These are phyloP conservation scores for Porpolomopsis calyptriformis DNA, from an alignment of 768 basidiomycete species.

Conservation along the genomic window DNA sequence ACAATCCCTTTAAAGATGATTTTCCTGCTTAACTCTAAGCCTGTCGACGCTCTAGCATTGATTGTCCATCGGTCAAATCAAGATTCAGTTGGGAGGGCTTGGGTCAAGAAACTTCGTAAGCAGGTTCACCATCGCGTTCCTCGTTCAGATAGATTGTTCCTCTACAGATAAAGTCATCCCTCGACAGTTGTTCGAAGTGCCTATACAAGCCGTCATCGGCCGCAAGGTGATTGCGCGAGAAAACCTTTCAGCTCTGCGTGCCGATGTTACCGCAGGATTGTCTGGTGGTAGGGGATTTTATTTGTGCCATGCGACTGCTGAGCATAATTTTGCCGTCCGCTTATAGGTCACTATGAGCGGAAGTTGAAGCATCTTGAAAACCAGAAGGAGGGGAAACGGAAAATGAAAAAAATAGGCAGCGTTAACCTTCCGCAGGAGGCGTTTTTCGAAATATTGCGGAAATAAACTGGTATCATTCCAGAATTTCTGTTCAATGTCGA, in stretches of 20 bases:
- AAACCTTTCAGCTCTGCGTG: conserved; percentile 73
- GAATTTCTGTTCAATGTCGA: not conserved
- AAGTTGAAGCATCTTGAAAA: conserved; percentile 82
- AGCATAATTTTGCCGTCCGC: conserved; percentile 6
- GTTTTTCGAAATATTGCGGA: conserved; percentile 79
- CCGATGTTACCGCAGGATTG: conserved; percentile 88
- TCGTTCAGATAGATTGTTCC: not conserved
- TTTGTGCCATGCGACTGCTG: not conserved
- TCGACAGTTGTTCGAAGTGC: conserved; percentile 85
- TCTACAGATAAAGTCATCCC: conserved; percentile 79
- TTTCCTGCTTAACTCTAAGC: conserved; percentile 79
- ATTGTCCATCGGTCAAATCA: conserved; percentile 80
- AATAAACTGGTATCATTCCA: conserved; percentile 6
- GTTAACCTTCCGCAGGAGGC: conserved; percentile 93
- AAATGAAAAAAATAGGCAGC: conserved; percentile 79
- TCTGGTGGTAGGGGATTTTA: conserved; percentile 58
- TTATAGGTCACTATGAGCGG: conserved; percentile 75
- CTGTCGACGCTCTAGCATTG: conserved; percentile 87
- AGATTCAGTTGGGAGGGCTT: conserved; percentile 61
- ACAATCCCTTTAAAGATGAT: conserved; percentile 49
- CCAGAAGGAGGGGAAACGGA: conserved; percentile 88
- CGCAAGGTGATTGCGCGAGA: conserved; percentile 83
- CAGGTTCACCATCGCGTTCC: conserved; percentile 8
- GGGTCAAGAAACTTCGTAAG: conserved; percentile 90
- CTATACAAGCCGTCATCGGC: conserved; percentile 90